Percentiles rank a stretch among this genome's conserved stretches.
Evolutionary conservation across 345 rosid species (phyloP).

Genomic region (Syzygium aqueum): DNA sequence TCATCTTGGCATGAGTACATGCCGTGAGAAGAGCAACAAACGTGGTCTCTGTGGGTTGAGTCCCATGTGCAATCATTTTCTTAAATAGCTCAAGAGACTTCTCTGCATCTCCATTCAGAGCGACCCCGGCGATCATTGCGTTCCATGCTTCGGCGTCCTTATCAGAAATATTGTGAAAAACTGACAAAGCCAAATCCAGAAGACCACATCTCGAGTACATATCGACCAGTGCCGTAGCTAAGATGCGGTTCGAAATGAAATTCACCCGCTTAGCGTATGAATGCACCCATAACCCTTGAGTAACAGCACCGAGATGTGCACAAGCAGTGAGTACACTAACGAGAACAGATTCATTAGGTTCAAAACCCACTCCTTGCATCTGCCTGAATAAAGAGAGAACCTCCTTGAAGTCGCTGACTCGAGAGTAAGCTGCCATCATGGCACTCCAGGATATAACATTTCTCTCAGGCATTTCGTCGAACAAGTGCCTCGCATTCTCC

Average conservation of each 20-base stretch:
- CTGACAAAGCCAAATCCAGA: slow-evolving; percentile 11
- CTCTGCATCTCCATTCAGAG: slow-evolving; percentile 19
- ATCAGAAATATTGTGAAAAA: slow-evolving; percentile 12
- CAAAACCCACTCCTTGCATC: slow-evolving; percentile 13
- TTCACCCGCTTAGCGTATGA: slow-evolving; percentile 10
- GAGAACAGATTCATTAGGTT: slow-evolving; percentile 25
- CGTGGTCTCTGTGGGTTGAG: slow-evolving; percentile 22
- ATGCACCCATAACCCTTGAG: slow-evolving; percentile 29
- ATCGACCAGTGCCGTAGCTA: slow-evolving; percentile 27
- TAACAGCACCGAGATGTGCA: slow-evolving; percentile 20
- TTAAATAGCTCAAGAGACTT: slow-evolving; percentile 17
- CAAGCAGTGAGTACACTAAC: slow-evolving; percentile 29
- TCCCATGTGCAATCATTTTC: slow-evolving; percentile 9
- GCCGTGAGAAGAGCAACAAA: slow-evolving; percentile 16
- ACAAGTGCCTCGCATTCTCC: slow-evolving; percentile 15
- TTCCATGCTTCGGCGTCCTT: slow-evolving; percentile 30
- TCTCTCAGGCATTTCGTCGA: slow-evolving; percentile 26
- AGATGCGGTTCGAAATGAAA: slow-evolving; percentile 11
- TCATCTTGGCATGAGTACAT: slow-evolving; percentile 19
- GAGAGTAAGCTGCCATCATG: slow-evolving; percentile 29
- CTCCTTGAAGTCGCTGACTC: slow-evolving; percentile 18
- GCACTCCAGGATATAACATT: slow-evolving; percentile 27
- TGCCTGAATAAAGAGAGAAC: slow-evolving; percentile 20
- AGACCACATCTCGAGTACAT: slow-evolving; percentile 27
- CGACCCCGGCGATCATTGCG: slow-evolving; percentile 24